These are phyloP conservation scores for Globisporangium nagaii DNA, from an alignment of 352 stramenopile genomes.

Conservation along the genomic window DNA sequence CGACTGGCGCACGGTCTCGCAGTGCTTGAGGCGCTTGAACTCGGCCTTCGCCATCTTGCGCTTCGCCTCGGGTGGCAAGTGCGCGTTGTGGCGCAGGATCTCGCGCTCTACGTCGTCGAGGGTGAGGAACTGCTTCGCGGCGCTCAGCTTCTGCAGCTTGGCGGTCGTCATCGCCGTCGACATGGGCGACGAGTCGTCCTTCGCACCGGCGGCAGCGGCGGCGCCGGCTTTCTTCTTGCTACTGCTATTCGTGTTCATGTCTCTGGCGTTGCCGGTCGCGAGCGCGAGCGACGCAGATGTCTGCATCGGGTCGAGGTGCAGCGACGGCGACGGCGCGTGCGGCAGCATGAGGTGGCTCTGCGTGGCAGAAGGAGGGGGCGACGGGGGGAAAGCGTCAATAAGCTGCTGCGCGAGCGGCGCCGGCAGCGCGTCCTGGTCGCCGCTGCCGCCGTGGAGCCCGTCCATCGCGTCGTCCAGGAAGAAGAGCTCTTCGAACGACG, in stretches of 20 bases:
- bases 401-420: background rate
- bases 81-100: constrained; percentile 31
- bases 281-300: constrained; percentile 1
- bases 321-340: constrained; percentile 32
- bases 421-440: background rate
- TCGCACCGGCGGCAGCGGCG: background rate
- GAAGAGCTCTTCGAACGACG: constrained; percentile 3
- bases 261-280: background rate
- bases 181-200: background rate
- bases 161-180: constrained; percentile 1
- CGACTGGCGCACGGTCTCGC: constrained; percentile 72
- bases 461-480: constrained; percentile 10
- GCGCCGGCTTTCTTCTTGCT: background rate
- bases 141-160: constrained; percentile 1
- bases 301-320: constrained; percentile 18
- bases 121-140: constrained; percentile 32
- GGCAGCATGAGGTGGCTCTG: constrained; percentile 20
- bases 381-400: constrained; percentile 22
- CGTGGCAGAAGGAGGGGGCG: constrained; percentile 15
- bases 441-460: background rate
- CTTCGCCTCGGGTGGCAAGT: constrained; percentile 35
- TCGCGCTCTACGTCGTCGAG: constrained; percentile 59
- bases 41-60: constrained; percentile 60
- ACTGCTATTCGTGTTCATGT: background rate
- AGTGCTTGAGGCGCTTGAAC: constrained; percentile 72